These are phyloP conservation scores for Pascua sp. DNA, from an alignment of 1,284 basidiomycete genomes.

Conservation along the genomic window DNA sequence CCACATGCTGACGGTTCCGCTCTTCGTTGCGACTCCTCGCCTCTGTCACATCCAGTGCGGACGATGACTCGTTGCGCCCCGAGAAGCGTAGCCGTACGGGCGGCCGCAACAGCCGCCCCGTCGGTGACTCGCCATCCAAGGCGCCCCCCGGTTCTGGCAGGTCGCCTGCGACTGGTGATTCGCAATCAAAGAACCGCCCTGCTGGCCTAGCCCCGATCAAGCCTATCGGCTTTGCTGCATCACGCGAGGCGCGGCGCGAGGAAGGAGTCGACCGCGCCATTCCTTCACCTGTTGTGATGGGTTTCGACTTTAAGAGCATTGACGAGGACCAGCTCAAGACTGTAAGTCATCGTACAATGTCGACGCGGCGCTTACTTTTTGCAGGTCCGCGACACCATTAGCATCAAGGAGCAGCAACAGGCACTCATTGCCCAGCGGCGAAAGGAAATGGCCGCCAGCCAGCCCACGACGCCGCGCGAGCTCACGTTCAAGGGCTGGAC, in stretches of 20 bases:
- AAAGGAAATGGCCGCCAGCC: conserved; percentile 33
- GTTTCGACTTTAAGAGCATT: conserved; percentile 44
- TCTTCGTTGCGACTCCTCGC: background rate
- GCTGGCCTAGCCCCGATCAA: conserved; percentile 32
- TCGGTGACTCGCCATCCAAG: conserved; percentile 19
- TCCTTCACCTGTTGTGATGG: conserved; percentile 46
- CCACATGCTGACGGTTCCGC: no score
- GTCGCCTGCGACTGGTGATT: conserved; percentile 4
- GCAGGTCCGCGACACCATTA: conserved; percentile 45
- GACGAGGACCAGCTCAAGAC: conserved; percentile 46
- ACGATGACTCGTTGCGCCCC: conserved; percentile 14
- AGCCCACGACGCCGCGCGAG: conserved; percentile 38
- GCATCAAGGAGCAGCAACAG: conserved; percentile 47
- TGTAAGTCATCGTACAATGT: conserved; percentile 21
- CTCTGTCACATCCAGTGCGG: conserved; percentile 1
- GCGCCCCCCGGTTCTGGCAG: background rate
- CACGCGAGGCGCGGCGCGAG: conserved; percentile 33
- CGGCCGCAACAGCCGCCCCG: conserved; percentile 6
- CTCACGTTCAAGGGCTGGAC: conserved; percentile 45
- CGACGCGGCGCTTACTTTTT: background rate
- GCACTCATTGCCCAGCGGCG: conserved; percentile 44
- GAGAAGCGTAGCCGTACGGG: conserved; percentile 16
- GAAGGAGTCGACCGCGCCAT: conserved; percentile 28
- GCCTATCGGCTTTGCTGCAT: conserved; percentile 42
- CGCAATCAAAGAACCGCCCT: conserved; percentile 10